Evolutionary conservation across 768 basidiomycete species (phyloP).

Genomic region (Auricularia heimuer): DNA sequence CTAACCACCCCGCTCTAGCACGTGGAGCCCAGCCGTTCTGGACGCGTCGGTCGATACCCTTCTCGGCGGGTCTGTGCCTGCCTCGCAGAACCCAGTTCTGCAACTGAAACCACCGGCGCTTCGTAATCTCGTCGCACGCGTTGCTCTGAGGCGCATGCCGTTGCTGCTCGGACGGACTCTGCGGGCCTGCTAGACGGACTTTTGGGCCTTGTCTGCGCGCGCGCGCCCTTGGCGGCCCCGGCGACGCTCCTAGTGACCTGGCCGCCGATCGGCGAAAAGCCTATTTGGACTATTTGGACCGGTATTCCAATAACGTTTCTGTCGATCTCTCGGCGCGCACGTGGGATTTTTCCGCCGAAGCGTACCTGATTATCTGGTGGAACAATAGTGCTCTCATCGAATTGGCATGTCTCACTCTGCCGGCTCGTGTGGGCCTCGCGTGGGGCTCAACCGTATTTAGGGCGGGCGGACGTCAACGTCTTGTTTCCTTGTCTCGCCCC

Average conservation of each 20-base stretch:
- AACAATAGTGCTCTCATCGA: background rate
- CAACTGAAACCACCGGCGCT: too few relatives aligned
- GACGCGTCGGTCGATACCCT: too few relatives aligned
- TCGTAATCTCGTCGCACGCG: too few relatives aligned
- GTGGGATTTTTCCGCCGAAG: background rate
- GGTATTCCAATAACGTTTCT: background rate
- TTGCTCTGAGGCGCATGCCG: too few relatives aligned
- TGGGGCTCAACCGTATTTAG: background rate
- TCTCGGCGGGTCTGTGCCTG: too few relatives aligned
- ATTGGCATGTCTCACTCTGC: background rate
- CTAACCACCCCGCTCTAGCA: too few relatives aligned
- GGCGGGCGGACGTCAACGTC: background rate
- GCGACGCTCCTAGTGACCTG: background rate
- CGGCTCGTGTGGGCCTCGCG: background rate
- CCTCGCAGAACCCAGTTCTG: too few relatives aligned
- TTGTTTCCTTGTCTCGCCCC: background rate
- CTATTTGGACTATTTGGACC: background rate
- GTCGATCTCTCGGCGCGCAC: background rate
- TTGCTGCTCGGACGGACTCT: too few relatives aligned
- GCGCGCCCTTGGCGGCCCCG: too few relatives aligned
- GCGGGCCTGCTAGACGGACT: too few relatives aligned
- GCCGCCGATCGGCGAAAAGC: background rate
- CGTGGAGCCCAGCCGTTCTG: too few relatives aligned
- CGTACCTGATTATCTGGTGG: background rate
- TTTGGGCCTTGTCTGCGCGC: too few relatives aligned